Evolutionary conservation across 1,284 basidiomycete genomes (phyloP), one percentile per base, ranked within the genome.

Genomic region (Boletus smithii): DNA sequence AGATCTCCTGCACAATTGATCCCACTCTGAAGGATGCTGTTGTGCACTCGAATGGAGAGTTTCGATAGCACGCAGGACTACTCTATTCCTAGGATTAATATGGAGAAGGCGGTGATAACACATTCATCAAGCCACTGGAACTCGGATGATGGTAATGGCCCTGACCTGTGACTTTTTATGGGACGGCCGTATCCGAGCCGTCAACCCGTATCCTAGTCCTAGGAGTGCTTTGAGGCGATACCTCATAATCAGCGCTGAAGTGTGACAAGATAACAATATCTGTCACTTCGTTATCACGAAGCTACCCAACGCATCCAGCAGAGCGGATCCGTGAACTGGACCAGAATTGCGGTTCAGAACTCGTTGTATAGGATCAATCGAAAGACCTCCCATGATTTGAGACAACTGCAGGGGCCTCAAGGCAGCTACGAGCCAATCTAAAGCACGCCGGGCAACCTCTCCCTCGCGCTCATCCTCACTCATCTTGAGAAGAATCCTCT

Each of bases 381-480:
- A 41, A 2, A 56, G 40, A 8, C 8, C 23, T 8, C 59, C 57
- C 3, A 49, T 27, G 4, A 59, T 26, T 7, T 57, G 41, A 24
- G n/a, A 38, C 14, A 59, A n/a, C 1, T n/a, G 8, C 6, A 57
- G 8, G 0, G 54, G 55, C 4, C 1, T 0, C 22, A 56, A 30
- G 0, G 44, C 39, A 11, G 36, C 36, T 5, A 57, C 24, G 0
- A 57, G 40, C 55, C 57, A 56, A 3, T 27, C 9, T 11, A 56
- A 10, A 3, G 46, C 33, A 8, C 31, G 31, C 8, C 26, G 41
- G 2, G 20, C 50, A 3, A 53, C 23, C 8, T 33, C n/a, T 0
- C 0, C n/a, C n/a, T n/a, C n/a, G n/a, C n/a, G 17, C 3, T 59
- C 41, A 3, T 32, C 24, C n/a, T 43, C 8, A 13, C 22, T 30